Percentiles rank a stretch among this genome's conserved stretches.
These are phyloP conservation scores for Xylariaceae sp. DNA, from an alignment of 2,329 filamentous ascomycete genomes.

Conservation along the genomic window DNA sequence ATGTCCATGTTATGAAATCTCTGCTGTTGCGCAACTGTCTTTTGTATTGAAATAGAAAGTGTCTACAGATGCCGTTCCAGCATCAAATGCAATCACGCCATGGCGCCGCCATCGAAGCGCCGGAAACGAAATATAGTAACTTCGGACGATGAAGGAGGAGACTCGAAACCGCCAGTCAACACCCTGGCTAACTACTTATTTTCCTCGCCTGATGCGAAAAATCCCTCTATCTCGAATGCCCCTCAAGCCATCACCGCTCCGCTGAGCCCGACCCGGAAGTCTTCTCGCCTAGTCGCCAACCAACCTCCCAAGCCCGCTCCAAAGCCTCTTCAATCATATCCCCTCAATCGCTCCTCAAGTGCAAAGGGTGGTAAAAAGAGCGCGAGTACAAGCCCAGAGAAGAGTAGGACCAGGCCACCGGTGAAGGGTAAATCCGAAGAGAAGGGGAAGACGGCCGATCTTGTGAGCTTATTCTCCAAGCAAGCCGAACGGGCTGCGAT, in stretches of 20 bases:
- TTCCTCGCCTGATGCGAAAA: slow-evolving; percentile 56
- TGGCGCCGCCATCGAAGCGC: slow-evolving; percentile 66
- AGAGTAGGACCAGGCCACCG: slow-evolving; percentile 41
- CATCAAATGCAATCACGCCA: slow-evolving; percentile 42
- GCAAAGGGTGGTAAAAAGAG: slow-evolving; percentile 43
- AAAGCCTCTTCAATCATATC: slow-evolving; percentile 38
- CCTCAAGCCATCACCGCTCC: slow-evolving; percentile 27
- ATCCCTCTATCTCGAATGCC: slow-evolving; percentile 33
- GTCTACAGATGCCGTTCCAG: slow-evolving; percentile 35
- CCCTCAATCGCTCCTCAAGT: slow-evolving; percentile 31
- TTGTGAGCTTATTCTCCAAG: slow-evolving; percentile 66
- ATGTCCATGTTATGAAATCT: background rate
- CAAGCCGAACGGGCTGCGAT: slow-evolving; percentile 60
- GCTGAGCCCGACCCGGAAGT: slow-evolving; percentile 39
- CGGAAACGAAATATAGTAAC: slow-evolving; percentile 62
- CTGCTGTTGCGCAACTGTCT: background rate
- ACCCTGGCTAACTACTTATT: slow-evolving; percentile 61
- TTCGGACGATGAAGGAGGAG: slow-evolving; percentile 58
- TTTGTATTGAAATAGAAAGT: background rate
- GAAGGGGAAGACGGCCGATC: slow-evolving; percentile 61
- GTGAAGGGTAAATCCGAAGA: slow-evolving; percentile 51
- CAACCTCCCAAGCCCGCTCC: slow-evolving; percentile 35
- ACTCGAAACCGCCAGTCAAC: slow-evolving; percentile 49
- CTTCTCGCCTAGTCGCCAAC: slow-evolving; percentile 24
- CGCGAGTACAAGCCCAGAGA: slow-evolving; percentile 56